Base-by-base conservation (phyloP, 495 filamentous ascomycete genomes). In the Platismatia glauca region DNA sequence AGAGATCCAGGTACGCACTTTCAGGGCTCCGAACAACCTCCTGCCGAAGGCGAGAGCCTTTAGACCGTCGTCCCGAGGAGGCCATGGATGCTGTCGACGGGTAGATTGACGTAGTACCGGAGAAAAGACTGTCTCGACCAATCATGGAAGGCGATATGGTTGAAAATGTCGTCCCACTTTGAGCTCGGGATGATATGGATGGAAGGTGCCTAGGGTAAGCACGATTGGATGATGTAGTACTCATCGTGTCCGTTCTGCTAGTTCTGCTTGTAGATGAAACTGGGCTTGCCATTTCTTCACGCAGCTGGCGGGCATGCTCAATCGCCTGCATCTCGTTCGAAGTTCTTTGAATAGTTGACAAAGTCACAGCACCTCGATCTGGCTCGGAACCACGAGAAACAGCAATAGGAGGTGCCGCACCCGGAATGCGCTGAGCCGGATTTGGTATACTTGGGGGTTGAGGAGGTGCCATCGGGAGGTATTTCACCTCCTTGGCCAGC, bases 401-500 rank as follows among this genome's bases (percentile, higher is more conserved):
- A 55, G 68, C 60, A 57, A 67, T 64, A 27, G 68, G 68, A 37
- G 68, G 66, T 60, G 68, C 68, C 20, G 68, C 59, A 12, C 68
- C 68, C 3, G 67, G 64, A 38, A 68, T 66, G 34, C 57, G 53
- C 57, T 64, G 59, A 24, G 57, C 41, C 37, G 22, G 59, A 34
- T 59, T 64, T 58, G 46, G 31, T 57, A 22, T 62, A 39, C 37
- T 56, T 34, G 76, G 12, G 83, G 62, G 57, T 24, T 86, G 86
- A 20, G 93, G 86, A 57, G 90, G 87, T 24, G 88, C 78, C 59
- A 86, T 81, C 8, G 91, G 89, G 48, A 83, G 80, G 73, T 96
- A 91, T 64, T 95, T 90, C 31, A 92, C 85, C 71, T 89, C 92
- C 41, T 85, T 84, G 12, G 93, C 86, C 77, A 96, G 80, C 63